Conservation (phyloP, 2,329 filamentous ascomycete genomes). For the Cryphonectria carpinicola region DNA sequence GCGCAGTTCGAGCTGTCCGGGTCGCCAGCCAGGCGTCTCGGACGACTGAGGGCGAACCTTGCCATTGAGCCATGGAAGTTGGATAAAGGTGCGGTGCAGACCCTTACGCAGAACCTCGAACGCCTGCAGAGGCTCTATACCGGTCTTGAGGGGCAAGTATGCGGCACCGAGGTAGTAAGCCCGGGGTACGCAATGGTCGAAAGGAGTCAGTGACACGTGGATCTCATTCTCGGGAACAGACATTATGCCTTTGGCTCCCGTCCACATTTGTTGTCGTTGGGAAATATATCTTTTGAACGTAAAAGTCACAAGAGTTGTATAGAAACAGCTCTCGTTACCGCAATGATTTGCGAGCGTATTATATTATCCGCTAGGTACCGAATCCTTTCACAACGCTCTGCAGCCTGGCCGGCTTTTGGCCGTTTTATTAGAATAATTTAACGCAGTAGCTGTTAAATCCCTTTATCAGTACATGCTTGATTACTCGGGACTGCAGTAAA, state of each 20-base stretch:
- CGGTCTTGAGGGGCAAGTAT: conserved; percentile 20
- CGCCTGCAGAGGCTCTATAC: conserved; percentile 8
- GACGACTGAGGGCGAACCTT: conserved; percentile 21
- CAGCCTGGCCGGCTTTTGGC: too few relatives aligned
- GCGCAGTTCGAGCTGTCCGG: conserved; percentile 32
- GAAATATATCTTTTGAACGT: too few relatives aligned
- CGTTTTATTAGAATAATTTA: too few relatives aligned
- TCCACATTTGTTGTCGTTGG: too few relatives aligned
- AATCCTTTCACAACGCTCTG: too few relatives aligned
- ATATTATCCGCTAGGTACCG: too few relatives aligned
- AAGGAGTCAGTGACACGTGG: background rate
- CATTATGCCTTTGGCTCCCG: background rate
- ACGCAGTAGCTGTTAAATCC: too few relatives aligned
- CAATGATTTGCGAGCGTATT: too few relatives aligned
- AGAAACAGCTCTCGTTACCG: too few relatives aligned
- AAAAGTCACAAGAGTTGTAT: too few relatives aligned
- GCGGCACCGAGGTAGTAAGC: background rate
- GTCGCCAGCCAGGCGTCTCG: conserved; percentile 26
- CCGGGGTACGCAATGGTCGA: conserved; percentile 20
- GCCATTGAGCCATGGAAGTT: conserved; percentile 32
- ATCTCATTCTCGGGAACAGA: background rate
- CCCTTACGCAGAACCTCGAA: conserved; percentile 26
- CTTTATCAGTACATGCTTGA: too few relatives aligned
- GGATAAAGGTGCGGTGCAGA: conserved; percentile 20
- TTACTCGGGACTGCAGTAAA: too few relatives aligned